Evolutionary conservation across 805 yeast species (phyloP).

Genomic region (Wickerhamomyces xylosicus): DNA sequence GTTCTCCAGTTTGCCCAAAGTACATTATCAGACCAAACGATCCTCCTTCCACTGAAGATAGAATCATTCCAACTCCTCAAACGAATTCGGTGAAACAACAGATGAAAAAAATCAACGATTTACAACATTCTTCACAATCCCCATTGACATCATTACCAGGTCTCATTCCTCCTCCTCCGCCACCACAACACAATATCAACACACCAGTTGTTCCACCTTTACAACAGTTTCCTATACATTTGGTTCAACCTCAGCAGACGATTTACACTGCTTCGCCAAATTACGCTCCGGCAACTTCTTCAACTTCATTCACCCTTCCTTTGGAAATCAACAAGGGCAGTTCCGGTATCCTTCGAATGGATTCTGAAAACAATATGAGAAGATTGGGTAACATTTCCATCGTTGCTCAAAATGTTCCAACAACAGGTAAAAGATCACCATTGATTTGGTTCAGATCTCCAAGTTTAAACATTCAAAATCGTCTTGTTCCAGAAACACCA

Average conservation of each 20-base stretch:
- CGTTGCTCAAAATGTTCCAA: slow-evolving; percentile 14
- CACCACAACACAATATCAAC: too few relatives aligned
- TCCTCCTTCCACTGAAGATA: slow-evolving; percentile 19
- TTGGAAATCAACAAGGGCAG: slow-evolving; percentile 8
- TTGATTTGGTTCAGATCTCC: slow-evolving; percentile 64
- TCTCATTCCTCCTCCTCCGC: background rate
- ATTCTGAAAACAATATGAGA: slow-evolving; percentile 21
- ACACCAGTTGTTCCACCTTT: slow-evolving; percentile 1
- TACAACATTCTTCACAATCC: slow-evolving; percentile 2
- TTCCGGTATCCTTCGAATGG: slow-evolving; percentile 22
- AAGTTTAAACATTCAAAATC: slow-evolving; percentile 35
- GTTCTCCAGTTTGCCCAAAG: slow-evolving; percentile 35
- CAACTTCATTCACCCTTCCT: slow-evolving; percentile 26
- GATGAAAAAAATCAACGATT: slow-evolving; percentile 11
- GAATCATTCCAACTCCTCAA: slow-evolving; percentile 6
- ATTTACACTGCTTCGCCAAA: slow-evolving; percentile 18
- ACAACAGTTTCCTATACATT: slow-evolving; percentile 6
- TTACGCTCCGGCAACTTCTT: slow-evolving; percentile 14
- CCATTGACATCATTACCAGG: too few relatives aligned
- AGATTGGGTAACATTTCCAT: slow-evolving; percentile 15
- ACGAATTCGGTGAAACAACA: slow-evolving; percentile 14
- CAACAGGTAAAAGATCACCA: slow-evolving; percentile 19
- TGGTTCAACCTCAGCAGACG: slow-evolving; percentile 3
- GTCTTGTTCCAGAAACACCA: slow-evolving; percentile 21
- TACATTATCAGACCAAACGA: slow-evolving; percentile 34